Evolutionary conservation across 495 filamentous ascomycete genomes (phyloP), one percentile per base, ranked within the genome.

Genomic region (Clohesyomyces aquaticus): DNA sequence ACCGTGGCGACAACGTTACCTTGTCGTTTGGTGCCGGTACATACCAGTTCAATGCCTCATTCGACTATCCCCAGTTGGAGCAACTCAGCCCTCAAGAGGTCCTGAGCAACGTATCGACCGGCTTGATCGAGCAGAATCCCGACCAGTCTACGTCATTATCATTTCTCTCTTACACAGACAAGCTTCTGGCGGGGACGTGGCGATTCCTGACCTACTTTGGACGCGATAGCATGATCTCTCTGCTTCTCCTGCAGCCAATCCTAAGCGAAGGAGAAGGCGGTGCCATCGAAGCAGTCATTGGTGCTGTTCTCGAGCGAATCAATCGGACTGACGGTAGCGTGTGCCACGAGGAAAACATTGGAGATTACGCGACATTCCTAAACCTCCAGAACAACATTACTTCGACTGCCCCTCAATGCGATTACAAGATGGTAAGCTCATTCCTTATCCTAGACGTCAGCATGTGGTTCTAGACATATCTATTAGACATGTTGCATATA

Each of bases 371-470:
- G 3, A 86, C 85, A 4, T 87, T 76, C 72, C 72, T 82, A 6
- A 84, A 87, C 63, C 54, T 77, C 53, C 77, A 84, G 61, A 71
- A 80, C n/a, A 80, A 80, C 26, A 74, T 83, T 6, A 75, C 71
- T 2, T 83, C 80, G 49, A 81, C 75, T n/a, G 80, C 77, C 10
- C 81, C 84, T 14, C 68, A 67, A 10, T 88, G 79, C 70, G 80
- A 82, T 55, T 88, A 88, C 63, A 80, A 79, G 51, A 88, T 88
- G 86, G 75, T 88, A n/a, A n/a, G n/a, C n/a, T n/a, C n/a, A n/a
- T n/a, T n/a, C n/a, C n/a, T n/a, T n/a, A n/a, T n/a, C n/a, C n/a
- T n/a, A n/a, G n/a, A n/a, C n/a, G n/a, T n/a, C n/a, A n/a, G n/a
- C n/a, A n/a, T n/a, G n/a, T n/a, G n/a, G n/a, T n/a, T n/a, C n/a